phyloP scores from a whole-genome alignment of 768 basidiomycete species.

The Russula sp. region DNA sequence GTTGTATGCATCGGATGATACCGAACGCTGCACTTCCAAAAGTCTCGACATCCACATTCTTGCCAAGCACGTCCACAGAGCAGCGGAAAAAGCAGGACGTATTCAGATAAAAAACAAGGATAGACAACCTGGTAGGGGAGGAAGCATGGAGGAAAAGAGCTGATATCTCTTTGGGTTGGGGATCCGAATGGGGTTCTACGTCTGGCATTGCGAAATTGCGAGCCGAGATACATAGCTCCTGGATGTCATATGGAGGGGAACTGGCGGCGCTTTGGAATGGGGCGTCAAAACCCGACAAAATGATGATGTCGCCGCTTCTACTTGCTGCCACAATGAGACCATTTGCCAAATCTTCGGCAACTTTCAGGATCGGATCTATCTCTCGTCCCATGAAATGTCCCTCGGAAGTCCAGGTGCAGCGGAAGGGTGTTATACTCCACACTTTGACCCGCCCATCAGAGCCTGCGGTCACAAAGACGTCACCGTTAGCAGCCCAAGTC shows the following conservation, averaged over 20 bases:
- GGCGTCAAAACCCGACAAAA: conserved; percentile 50
- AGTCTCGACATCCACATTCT: conserved; percentile 37
- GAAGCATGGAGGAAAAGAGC: conserved; percentile 20
- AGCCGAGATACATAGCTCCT: conserved; percentile 12
- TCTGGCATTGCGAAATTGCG: conserved; percentile 2
- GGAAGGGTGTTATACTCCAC: conserved; percentile 58
- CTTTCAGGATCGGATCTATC: conserved; percentile 51
- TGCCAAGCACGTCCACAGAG: conserved; percentile 37
- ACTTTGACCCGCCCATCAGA: conserved; percentile 68
- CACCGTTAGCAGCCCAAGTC: conserved; percentile 45
- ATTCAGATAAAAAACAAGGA: conserved; percentile 54
- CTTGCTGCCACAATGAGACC: conserved; percentile 51
- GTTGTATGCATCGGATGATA: conserved; percentile 48
- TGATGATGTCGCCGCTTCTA: conserved; percentile 53
- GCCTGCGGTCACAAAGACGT: conserved; percentile 51
- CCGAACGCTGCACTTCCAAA: conserved; percentile 57
- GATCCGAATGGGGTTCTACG: background rate
- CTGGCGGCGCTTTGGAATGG: conserved; percentile 29
- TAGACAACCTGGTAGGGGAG: conserved; percentile 28
- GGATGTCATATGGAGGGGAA: background rate
- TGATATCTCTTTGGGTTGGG: background rate
- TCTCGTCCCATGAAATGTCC: conserved; percentile 38
- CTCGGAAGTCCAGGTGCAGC: conserved; percentile 64
- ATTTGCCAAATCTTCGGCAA: conserved; percentile 45
- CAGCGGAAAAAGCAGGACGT: conserved; percentile 54